Evolutionary conservation across 2,329 filamentous ascomycete genomes (phyloP), one percentile per base, ranked within the genome.

Genomic region (Byssochlamys sp.): DNA sequence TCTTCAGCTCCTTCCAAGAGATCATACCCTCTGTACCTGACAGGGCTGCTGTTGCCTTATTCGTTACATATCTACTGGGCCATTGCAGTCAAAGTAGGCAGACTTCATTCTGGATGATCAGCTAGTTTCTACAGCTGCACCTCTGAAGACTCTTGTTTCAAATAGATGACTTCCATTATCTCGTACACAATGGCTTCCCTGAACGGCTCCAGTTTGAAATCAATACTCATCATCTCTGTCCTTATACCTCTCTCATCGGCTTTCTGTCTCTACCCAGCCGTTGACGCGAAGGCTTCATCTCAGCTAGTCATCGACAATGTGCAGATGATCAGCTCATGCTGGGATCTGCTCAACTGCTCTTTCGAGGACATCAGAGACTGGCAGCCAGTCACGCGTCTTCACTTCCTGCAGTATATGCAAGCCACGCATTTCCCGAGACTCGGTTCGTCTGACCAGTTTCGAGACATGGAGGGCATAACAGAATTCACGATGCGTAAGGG

Each of bases 381-480:
- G 57, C 58, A 55, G 55, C 60, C 65, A 45, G 35, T 53, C 19
- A 55, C 60, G 52, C 64, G 65, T n/a, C 54, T 66, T 29, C 53
- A 62, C 19, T 67, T 61, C 55, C 52, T 66, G 24, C 60, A 61
- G 55, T 67, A 64, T 55, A 62, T 67, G 60, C 52, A 61, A n/a
- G 55, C 54, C 27, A 28, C 53, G 12, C 61, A 58, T 19, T 54
- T 67, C 12, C 55, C 52, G 33, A 29, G 25, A 2, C 55, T 67
- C n/a, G 54, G 58, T 11, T 57, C 64, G 9, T 48, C 35, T 14
- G 61, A 65, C 50, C 60, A 66, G 35, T 63, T 66, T 58, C 57
- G 53, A 48, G 60, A 62, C 5, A 55, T 66, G 39, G 64, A 65
- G 48, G 64, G 62, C 4, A 57, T 61, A 12, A 63, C 66, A 35